A percentile compares a stretch with the other conserved stretches of the same genome.
Conservation (phyloP, 2,329 filamentous ascomycete species). For the Trichoderma citrinoviride region DNA sequence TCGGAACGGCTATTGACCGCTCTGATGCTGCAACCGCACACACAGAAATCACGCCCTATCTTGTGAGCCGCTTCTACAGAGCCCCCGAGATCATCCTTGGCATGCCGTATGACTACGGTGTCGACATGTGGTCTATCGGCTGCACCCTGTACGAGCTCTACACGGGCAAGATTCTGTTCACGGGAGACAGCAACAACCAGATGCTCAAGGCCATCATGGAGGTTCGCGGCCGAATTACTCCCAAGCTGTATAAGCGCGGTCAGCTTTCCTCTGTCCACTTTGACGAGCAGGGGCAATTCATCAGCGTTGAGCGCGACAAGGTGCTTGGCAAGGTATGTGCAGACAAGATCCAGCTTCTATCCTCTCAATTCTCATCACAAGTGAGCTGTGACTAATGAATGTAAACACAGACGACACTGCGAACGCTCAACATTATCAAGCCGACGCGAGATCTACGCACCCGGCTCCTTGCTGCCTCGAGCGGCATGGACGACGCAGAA, state of each 20-base stretch:
- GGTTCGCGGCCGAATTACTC: conserved; percentile 85
- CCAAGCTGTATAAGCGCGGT: conserved; percentile 83
- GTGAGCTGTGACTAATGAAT: neutral
- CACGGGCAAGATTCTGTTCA: conserved; percentile 96
- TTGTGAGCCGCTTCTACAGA: conserved; percentile 95
- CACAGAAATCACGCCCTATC: conserved; percentile 88
- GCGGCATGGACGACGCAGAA: conserved; percentile 71
- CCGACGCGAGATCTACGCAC: conserved; percentile 79
- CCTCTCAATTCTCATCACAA: neutral
- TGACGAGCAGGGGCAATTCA: conserved; percentile 79
- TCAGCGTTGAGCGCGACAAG: conserved; percentile 82
- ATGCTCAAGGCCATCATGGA: conserved; percentile 98
- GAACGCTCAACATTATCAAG: conserved; percentile 67
- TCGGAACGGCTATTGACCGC: conserved; percentile 91
- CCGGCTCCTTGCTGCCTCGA: conserved; percentile 70
- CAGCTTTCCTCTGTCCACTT: conserved; percentile 76
- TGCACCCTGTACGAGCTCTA: conserved; percentile 97
- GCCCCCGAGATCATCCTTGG: conserved; percentile 96
- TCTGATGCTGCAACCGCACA: conserved; percentile 69
- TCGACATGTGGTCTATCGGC: conserved; percentile 97
- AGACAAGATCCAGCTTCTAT: neutral
- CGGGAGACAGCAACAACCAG: conserved; percentile 93
- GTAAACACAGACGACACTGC: conserved; percentile 57
- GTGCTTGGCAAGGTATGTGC: conserved; percentile 72
- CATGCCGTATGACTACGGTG: conserved; percentile 90